Evolutionary conservation across 1,284 basidiomycete genomes (phyloP).

Genomic region (Anthracocystis setariae): DNA sequence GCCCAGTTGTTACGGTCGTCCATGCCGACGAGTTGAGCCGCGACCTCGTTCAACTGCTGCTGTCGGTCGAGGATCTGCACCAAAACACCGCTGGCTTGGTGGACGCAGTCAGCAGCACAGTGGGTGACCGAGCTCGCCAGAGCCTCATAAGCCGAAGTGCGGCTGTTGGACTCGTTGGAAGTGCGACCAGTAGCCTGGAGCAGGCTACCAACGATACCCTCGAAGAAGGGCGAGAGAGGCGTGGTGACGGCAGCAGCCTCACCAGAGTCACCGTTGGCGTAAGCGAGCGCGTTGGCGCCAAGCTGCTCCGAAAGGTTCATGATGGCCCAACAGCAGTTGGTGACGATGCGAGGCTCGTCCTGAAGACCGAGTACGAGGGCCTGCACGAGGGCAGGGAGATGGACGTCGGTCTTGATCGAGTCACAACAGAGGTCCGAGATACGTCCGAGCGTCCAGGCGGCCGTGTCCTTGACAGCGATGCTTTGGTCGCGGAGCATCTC

Average conservation of each 20-base stretch:
- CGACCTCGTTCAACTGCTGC: conserved; percentile 83
- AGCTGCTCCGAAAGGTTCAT: conserved; percentile 78
- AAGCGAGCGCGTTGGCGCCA: conserved; percentile 50
- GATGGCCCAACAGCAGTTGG: conserved; percentile 95
- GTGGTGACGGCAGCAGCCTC: conserved; percentile 69
- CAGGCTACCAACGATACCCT: conserved; percentile 71
- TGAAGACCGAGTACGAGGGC: conserved; percentile 84
- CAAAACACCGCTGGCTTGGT: conserved; percentile 83
- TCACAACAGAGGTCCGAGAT: conserved; percentile 91
- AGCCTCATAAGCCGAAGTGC: conserved; percentile 95
- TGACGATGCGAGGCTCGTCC: conserved; percentile 85
- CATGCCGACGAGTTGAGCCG: conserved; percentile 83
- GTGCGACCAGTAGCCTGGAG: conserved; percentile 71
- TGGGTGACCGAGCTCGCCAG: conserved; percentile 86
- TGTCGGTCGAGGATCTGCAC: conserved; percentile 85
- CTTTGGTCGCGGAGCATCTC: conserved; percentile 92
- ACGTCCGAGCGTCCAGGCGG: conserved; percentile 95
- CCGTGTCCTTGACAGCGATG: conserved; percentile 91
- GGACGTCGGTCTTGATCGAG: conserved; percentile 88
- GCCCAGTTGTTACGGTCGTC: conserved; percentile 99
- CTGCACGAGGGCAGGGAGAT: conserved; percentile 83
- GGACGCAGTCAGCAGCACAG: conserved; percentile 81
- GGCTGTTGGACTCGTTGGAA: conserved; percentile 88
- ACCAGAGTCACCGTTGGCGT: conserved; percentile 71
- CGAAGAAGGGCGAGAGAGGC: conserved; percentile 87